Evolutionary conservation across 2,329 filamentous ascomycete species (phyloP).

Genomic region (Zarea fungicola): DNA sequence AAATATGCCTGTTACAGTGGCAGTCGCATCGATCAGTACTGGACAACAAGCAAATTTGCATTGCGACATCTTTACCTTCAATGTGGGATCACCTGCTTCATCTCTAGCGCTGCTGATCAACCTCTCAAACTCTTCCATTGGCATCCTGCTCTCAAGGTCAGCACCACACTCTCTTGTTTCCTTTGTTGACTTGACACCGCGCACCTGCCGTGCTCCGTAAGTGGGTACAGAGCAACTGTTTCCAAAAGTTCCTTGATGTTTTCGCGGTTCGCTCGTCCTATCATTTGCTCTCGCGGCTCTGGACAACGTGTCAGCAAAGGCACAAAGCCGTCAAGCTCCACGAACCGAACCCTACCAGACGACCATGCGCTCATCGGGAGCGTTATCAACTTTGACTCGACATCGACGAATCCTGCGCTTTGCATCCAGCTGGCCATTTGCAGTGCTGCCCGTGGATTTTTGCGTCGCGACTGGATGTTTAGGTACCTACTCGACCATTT

Average conservation of each 20-base stretch:
- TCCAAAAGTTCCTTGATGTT: conserved; percentile 51
- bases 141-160: conserved; percentile 40
- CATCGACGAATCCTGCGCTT: conserved; percentile 60
- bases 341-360: conserved; percentile 54
- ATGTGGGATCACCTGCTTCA: conserved; percentile 47
- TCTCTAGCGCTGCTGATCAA: conserved; percentile 50
- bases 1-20: conserved; percentile 55
- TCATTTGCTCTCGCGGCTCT: conserved; percentile 48
- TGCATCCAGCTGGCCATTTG: conserved; percentile 54
- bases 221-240: conserved; percentile 52
- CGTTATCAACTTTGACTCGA: conserved; percentile 60
- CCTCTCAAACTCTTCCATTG: conserved; percentile 51
- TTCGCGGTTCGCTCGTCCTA: conserved; percentile 48
- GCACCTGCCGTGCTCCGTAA: conserved; percentile 46
- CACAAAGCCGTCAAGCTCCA: not conserved
- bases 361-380: conserved; percentile 68
- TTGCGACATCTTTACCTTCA: conserved; percentile 41
- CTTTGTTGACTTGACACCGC: conserved; percentile 19
- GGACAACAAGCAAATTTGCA: not conserved
- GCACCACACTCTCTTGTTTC: conserved; percentile 3
- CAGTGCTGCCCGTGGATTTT: conserved; percentile 61
- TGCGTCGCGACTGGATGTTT: conserved; percentile 54
- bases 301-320: not conserved
- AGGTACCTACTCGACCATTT: conserved; percentile 64
- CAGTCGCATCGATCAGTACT: not conserved